These are phyloP conservation scores for Saksenaea oblongispora DNA, from an alignment of 371 early-diverging fungal species.

Conservation along the genomic window DNA sequence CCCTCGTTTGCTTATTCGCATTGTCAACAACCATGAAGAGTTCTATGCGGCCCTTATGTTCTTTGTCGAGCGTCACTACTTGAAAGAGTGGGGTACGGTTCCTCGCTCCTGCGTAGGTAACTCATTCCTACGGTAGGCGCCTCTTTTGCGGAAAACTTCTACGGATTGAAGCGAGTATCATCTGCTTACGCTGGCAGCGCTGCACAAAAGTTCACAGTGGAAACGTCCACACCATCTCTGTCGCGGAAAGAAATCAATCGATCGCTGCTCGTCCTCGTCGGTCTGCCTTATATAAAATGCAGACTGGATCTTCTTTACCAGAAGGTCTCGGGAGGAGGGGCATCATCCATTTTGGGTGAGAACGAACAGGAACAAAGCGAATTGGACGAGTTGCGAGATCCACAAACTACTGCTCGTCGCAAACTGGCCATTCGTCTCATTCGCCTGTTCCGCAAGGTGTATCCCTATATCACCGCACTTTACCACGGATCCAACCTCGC, in stretches of 20 bases:
- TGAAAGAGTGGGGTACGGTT: conserved; percentile 72
- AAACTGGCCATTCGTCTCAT: conserved; percentile 40
- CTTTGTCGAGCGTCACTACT: conserved; percentile 79
- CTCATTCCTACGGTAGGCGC: conserved; percentile 51
- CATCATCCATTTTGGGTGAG: conserved; percentile 68
- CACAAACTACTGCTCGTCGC: conserved; percentile 13
- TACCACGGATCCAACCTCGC: conserved; percentile 65
- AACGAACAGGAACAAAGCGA: conserved; percentile 44
- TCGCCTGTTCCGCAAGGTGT: conserved; percentile 56
- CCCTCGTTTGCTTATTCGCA: conserved; percentile 77
- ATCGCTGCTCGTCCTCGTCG: conserved; percentile 75
- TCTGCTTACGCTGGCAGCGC: conserved; percentile 23
- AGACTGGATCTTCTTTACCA: conserved; percentile 77
- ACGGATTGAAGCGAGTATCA: conserved; percentile 79
- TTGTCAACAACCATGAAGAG: conserved; percentile 82
- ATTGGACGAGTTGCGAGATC: conserved; percentile 31
- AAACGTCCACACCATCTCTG: conserved; percentile 30
- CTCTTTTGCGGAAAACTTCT: conserved; percentile 93
- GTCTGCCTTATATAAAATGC: conserved; percentile 75
- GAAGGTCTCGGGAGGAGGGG: conserved; percentile 64
- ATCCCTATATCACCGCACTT: conserved; percentile 68
- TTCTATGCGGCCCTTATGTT: conserved; percentile 76
- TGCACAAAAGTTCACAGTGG: conserved; percentile 16
- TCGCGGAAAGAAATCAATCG: conserved; percentile 53
- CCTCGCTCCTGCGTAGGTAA: neutral